Conservation (phyloP, 768 basidiomycete species). For the Rhizopogon roseolus region DNA sequence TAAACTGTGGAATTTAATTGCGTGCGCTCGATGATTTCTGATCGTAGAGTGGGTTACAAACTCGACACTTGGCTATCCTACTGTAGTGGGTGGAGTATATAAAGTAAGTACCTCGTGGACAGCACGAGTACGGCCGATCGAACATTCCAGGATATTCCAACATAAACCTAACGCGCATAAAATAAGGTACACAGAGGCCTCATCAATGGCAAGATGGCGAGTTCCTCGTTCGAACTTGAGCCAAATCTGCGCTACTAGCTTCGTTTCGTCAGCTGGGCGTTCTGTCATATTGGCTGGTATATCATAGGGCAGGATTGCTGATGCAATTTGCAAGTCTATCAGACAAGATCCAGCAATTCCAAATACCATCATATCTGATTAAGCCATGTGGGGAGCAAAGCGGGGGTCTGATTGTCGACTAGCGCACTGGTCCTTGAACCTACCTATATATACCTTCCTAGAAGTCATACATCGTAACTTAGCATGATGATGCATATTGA, state of each 20-base stretch:
- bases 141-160: too few relatives aligned
- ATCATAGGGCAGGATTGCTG: slow-evolving; percentile 35
- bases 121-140: too few relatives aligned
- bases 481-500: neutral
- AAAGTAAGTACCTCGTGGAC: too few relatives aligned
- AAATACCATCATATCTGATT: slow-evolving; percentile 28
- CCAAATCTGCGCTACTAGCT: slow-evolving; percentile 37
- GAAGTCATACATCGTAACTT: neutral
- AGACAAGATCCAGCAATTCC: slow-evolving; percentile 25
- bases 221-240: slow-evolving; percentile 26
- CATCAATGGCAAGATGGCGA: slow-evolving; percentile 26
- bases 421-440: slow-evolving; percentile 5
- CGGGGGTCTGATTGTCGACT: slow-evolving; percentile 13
- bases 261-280: slow-evolving; percentile 43
- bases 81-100: too few relatives aligned
- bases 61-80: too few relatives aligned
- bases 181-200: slow-evolving; percentile 37
- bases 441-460: neutral
- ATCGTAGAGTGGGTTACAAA: too few relatives aligned
- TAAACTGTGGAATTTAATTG: too few relatives aligned
- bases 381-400: slow-evolving; percentile 31
- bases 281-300: slow-evolving; percentile 38
- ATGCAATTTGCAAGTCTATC: slow-evolving; percentile 38
- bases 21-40: too few relatives aligned
- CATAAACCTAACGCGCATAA: slow-evolving; percentile 17